Evolutionary conservation across 345 rosid species (phyloP), one percentile per base, ranked within the genome.

Genomic region (Hibiscus trionum): DNA sequence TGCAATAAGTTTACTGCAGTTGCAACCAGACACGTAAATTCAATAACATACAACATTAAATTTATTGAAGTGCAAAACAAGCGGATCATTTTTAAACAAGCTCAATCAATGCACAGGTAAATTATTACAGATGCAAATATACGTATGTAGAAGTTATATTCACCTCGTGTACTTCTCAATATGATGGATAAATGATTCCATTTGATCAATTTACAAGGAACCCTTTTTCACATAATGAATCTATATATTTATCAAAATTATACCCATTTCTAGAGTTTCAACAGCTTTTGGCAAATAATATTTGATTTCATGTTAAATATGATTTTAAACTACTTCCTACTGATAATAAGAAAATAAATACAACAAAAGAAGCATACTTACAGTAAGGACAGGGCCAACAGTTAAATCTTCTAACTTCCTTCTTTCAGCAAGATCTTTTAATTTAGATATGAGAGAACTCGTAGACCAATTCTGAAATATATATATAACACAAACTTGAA

Each of bases 361-460:
- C 29, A 14, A 42, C 5, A 49, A 11, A 60, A 58, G 2, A 14
- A 71, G 71, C 56, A 82, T 16, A 82, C 97, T 86, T 85, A 95
- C 99, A 9, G 97, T 95, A 62, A 95, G 94, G 76, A 95, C 92
- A 35, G 99, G 99, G 52, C 99, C 99, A 74, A 92, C 60, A 11
- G 97, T 92, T 72, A 95, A 79, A 82, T 95, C 98, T 83, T 83
- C 96, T 69, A 95, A 73, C 78, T 92, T 95, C 80, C 99, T 86
- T 83, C 99, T 90, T 77, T 72, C 88, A 0, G 99, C 97, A 53
- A 92, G 93, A 52, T 86, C 91, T 81, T 85, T 88, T 83, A 92
- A 70, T 77, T 88, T 89, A 33, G 90, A 82, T 68, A 89, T 12
- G 57, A 95, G 86, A 72, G 89, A 50, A 53, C 93, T 82, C 50